A percentile compares a stretch with the other conserved stretches of the same genome.
Conservation (phyloP, 208 protist species). For the Crithidia expoeki region DNA sequence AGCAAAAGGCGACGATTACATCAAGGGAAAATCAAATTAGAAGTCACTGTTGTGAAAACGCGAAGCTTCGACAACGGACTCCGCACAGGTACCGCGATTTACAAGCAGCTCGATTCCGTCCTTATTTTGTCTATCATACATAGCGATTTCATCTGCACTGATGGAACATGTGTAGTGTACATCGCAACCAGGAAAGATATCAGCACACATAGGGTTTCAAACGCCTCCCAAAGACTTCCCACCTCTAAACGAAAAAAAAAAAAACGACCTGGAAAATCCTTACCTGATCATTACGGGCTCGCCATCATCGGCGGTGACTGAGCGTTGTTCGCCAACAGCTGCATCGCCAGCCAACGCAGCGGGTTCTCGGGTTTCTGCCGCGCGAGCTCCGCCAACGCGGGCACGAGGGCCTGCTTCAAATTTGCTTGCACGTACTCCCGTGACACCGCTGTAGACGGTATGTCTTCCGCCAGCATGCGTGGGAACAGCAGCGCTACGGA, state of each 20-base stretch:
- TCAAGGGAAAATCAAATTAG: too few relatives aligned
- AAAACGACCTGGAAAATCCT: too few relatives aligned
- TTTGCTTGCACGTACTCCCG: constrained; percentile 86
- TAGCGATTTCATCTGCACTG: not conserved
- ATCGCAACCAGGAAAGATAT: not conserved
- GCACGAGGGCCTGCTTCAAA: constrained; percentile 81
- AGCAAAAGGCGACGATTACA: too few relatives aligned
- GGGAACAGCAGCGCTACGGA: constrained; percentile 77
- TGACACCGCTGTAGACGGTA: constrained; percentile 56
- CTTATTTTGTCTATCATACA: not conserved
- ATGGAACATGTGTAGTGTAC: not conserved
- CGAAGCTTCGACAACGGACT: not conserved
- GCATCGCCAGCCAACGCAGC: constrained; percentile 85
- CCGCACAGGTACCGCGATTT: too few relatives aligned
- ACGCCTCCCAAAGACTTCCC: too few relatives aligned
- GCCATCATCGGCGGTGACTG: constrained; percentile 73
- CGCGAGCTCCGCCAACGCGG: constrained; percentile 82
- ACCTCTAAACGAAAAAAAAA: not conserved
- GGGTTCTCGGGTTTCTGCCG: constrained; percentile 86
- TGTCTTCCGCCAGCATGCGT: constrained; percentile 75
- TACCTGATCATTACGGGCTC: not conserved
- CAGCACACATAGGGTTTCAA: not conserved
- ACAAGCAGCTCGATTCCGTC: too few relatives aligned
- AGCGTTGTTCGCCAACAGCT: constrained; percentile 82
- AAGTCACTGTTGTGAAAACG: too few relatives aligned